These are phyloP conservation scores for Dorcoceras hygrometricum DNA, from an alignment of 257 asterid genomes.

Conservation along the genomic window DNA sequence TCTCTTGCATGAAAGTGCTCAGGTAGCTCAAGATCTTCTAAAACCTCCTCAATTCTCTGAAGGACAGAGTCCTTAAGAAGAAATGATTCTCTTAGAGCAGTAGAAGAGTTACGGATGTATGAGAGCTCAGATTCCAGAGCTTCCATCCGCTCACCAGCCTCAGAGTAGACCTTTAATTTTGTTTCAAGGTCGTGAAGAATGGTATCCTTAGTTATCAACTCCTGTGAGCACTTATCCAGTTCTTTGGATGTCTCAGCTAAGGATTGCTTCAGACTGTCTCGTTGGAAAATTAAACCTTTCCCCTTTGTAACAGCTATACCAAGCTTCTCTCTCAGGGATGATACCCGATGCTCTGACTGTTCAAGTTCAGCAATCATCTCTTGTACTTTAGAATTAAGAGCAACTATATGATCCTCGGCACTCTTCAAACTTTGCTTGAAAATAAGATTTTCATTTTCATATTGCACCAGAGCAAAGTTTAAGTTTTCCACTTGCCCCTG, in stretches of 20 bases:
- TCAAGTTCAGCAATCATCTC: conserved; percentile 77
- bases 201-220: conserved; percentile 65
- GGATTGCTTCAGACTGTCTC: conserved; percentile 89
- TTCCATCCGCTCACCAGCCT: conserved; percentile 99
- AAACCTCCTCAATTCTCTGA: conserved; percentile 93
- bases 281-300: conserved; percentile 88
- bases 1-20: conserved; percentile 84
- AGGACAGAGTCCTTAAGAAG: conserved; percentile 93
- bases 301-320: conserved; percentile 96
- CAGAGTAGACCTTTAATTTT: conserved; percentile 77
- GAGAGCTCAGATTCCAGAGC: conserved; percentile 97
- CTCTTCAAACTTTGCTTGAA: conserved; percentile 62
- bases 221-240: conserved; percentile 72
- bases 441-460: conserved; percentile 66
- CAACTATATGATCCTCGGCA: conserved; percentile 42
- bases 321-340: conserved; percentile 91
- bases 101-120: conserved; percentile 94
- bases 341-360: conserved; percentile 89
- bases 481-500: conserved; percentile 57
- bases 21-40: conserved; percentile 93
- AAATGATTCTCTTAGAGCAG: conserved; percentile 93
- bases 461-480: conserved; percentile 41
- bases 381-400: conserved; percentile 47
- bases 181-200: conserved; percentile 78
- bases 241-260: conserved; percentile 73